Evolutionary conservation across 768 basidiomycete species (phyloP).

Genomic region (Paxillus rubicundulus): DNA sequence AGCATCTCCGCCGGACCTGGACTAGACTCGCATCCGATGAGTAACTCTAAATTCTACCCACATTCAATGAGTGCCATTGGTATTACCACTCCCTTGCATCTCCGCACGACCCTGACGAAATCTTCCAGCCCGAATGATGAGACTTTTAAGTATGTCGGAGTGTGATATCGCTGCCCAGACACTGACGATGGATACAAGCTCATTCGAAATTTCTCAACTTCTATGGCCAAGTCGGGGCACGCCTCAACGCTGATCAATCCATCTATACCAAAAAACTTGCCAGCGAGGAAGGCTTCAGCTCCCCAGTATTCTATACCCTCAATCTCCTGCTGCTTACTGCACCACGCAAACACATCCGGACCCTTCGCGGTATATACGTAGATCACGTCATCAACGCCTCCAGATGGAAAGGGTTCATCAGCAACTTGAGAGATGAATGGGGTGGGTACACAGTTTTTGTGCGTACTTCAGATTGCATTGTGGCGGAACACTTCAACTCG

Average conservation of each 20-base stretch:
- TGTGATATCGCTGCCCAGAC: not conserved
- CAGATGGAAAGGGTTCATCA: constrained; percentile 41
- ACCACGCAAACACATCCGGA: constrained; percentile 41
- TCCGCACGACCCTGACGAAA: not conserved
- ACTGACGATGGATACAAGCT: constrained; percentile 16
- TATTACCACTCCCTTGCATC: not conserved
- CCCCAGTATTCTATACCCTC: constrained; percentile 13
- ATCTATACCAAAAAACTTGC: constrained; percentile 10
- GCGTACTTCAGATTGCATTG: constrained; percentile 10
- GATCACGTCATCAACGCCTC: constrained; percentile 40
- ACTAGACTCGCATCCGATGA: no score
- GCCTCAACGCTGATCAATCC: constrained; percentile 31
- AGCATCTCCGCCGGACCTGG: not conserved
- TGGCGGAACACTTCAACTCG: not conserved
- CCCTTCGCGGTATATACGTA: constrained; percentile 43
- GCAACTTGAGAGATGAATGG: constrained; percentile 45
- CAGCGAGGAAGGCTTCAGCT: constrained; percentile 35
- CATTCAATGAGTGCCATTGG: constrained; percentile 6
- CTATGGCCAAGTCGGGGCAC: constrained; percentile 36
- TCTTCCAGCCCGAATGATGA: constrained; percentile 10
- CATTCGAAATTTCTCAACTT: constrained; percentile 33
- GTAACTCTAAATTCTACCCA: not conserved
- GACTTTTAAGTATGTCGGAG: constrained; percentile 1
- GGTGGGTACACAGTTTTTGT: constrained; percentile 48
- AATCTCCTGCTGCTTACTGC: constrained; percentile 44